phyloP scores from a whole-genome alignment of 164 flowering plant species.

The Vitis riparia region DNA sequence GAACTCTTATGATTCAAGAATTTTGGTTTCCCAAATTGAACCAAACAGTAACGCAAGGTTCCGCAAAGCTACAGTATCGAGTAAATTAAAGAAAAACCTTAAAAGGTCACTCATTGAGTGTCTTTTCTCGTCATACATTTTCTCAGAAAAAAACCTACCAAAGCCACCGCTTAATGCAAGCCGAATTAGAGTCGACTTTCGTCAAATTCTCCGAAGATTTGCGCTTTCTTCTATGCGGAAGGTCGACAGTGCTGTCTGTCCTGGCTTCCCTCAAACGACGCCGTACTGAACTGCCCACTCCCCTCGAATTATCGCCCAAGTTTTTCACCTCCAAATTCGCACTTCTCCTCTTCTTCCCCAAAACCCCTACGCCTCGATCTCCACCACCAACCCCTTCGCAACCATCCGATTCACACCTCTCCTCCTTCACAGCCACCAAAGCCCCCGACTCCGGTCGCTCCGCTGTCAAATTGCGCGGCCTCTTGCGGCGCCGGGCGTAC shows the following conservation, averaged over 20 bases:
- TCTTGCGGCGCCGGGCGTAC: constrained; percentile 51
- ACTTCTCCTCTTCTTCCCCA: constrained; percentile 25
- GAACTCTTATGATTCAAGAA: too few species aligned
- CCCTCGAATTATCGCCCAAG: constrained; percentile 42
- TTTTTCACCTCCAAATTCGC: constrained; percentile 32
- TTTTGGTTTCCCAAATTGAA: too few species aligned
- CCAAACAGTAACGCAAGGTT: background rate
- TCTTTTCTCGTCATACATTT: background rate
- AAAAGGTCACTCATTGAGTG: background rate
- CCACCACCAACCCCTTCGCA: background rate
- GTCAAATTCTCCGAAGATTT: constrained; percentile 9
- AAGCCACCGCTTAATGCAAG: constrained; percentile 58
- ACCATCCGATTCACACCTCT: constrained; percentile 8
- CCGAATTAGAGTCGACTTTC: constrained; percentile 23
- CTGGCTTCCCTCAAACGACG: constrained; percentile 38
- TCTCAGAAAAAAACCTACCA: constrained; percentile 39
- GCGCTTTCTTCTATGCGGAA: constrained; percentile 20
- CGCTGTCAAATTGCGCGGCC: background rate
- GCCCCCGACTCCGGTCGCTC: constrained; percentile 5
- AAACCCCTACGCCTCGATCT: background rate
- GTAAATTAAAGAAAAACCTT: background rate
- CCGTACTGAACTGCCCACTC: constrained; percentile 16
- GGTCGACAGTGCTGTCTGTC: constrained; percentile 1
- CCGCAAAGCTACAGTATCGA: background rate
- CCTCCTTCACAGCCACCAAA: constrained; percentile 8